Base-by-base conservation (phyloP, 2,329 filamentous ascomycete genomes). In the Stagonosporopsis chrysanthemi region DNA sequence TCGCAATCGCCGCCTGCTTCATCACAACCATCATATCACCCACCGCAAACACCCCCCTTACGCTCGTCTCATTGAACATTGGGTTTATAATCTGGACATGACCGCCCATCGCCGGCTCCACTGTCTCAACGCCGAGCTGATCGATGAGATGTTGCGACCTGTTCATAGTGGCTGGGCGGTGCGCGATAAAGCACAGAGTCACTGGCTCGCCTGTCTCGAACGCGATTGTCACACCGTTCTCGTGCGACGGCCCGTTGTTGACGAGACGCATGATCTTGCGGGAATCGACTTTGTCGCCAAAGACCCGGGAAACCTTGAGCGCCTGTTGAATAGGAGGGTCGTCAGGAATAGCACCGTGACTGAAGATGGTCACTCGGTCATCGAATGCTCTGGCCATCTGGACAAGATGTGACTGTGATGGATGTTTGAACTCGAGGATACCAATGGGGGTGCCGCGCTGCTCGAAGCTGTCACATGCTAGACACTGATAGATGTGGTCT, bases 381-480 rank as follows among this genome's bases (percentile, higher is more conserved):
- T 72, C 70, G n/a, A 75, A 68, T 0, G 60, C 56, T 1, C 50
- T 36, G 1, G 69, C 70, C 69, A 74, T 71, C 33, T 62, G 55
- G 2, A 68, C 66, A 3, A 68, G 41, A 48, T 73, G 72, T 3
- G 60, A 47, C n/a, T 59, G 63, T 46, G 59, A 57, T 1, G 70
- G 67, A n/a, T 50, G 61, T 9, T 60, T 55, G 29, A 67, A 70
- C 2, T 59, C 63, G 0, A 75, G 60, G 17, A 75, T 58, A 3
- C 71, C 72, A 5, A 72, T 67, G 0, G 73, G 64, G 2, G 62
- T 64, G 1, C 82, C 83, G 14, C 81, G 77, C 47, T 87, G 82
- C 60, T 88, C 85, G 66, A 79, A 87, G 4, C 85, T 85, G 60
- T 87, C 80, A 69, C 84, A 88, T 63, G 83, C 86, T 1, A 87